These are phyloP conservation scores for Ophiostoma piceae DNA, from an alignment of 2,329 filamentous ascomycete genomes.

Conservation along the genomic window DNA sequence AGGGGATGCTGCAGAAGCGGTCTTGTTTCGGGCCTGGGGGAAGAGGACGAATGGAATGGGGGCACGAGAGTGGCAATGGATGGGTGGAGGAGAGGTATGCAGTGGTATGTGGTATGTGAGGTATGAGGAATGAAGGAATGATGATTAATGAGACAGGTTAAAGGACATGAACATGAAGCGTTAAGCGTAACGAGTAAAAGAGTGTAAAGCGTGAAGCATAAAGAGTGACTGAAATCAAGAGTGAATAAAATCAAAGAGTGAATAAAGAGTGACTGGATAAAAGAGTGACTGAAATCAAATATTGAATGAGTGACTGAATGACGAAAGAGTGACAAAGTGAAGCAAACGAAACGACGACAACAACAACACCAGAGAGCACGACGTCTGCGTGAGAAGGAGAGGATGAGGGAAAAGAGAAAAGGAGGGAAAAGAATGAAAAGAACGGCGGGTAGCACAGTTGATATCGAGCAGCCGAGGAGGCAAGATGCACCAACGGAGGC, in stretches of 20 bases:
- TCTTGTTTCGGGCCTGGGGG: slow-evolving; percentile 19
- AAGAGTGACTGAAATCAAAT: not conserved
- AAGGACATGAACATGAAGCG: not conserved
- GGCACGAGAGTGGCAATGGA: slow-evolving; percentile 5
- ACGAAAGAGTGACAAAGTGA: not conserved
- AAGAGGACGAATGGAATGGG: slow-evolving; percentile 21
- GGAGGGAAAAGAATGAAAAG: slow-evolving; percentile 21
- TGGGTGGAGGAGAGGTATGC: not conserved
- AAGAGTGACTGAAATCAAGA: not conserved
- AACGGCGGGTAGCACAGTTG: slow-evolving; percentile 15
- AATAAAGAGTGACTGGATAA: not conserved
- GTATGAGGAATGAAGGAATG: not conserved
- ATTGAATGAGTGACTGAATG: not conserved
- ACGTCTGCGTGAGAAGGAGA: not conserved
- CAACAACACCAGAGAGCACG: not conserved
- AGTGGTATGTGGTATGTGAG: not conserved
- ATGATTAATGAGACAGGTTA: not conserved
- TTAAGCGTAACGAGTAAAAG: not conserved
- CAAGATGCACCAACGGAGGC: slow-evolving; percentile 7
- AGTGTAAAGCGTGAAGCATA: not conserved
- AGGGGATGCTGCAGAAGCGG: slow-evolving; percentile 26
- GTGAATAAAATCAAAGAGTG: not conserved
- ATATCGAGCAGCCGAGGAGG: slow-evolving; percentile 23
- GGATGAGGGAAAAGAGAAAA: slow-evolving; percentile 18
- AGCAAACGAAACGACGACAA: not conserved